phyloP scores from a whole-genome alignment of 2,329 filamentous ascomycete genomes.

The Paecilomyces sp. region DNA sequence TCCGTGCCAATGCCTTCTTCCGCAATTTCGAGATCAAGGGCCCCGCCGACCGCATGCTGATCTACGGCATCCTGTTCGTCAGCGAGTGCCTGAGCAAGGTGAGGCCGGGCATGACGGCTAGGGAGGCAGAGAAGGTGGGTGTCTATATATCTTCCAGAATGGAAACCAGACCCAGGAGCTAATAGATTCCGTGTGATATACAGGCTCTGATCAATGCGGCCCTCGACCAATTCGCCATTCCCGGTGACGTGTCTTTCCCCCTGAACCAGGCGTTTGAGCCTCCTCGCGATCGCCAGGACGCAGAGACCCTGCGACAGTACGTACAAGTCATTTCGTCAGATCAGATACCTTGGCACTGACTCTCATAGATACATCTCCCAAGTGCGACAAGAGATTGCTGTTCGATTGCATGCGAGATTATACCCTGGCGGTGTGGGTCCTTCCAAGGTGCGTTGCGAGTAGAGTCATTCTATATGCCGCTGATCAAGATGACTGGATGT shows the following conservation, averaged over 20 bases:
- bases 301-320: conserved; percentile 82
- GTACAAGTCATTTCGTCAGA: conserved; percentile 7
- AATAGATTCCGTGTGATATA: conserved; percentile 26
- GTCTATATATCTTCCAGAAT: neutral
- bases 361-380: conserved; percentile 59
- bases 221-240: conserved; percentile 92
- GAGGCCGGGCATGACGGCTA: conserved; percentile 60
- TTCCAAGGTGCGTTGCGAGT: conserved; percentile 47
- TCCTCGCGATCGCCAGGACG: conserved; percentile 77
- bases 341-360: conserved; percentile 3
- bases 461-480: conserved; percentile 17
- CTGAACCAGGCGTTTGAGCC: conserved; percentile 96
- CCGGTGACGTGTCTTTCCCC: conserved; percentile 86
- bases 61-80: conserved; percentile 94
- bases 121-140: conserved; percentile 58
- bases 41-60: conserved; percentile 83
- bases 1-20: conserved; percentile 98
- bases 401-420: conserved; percentile 73
- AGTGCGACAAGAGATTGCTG: conserved; percentile 84
- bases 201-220: conserved; percentile 84
- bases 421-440: conserved; percentile 69
- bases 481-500: neutral
- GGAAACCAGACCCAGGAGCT: neutral
- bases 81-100: conserved; percentile 87
- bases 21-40: conserved; percentile 99